These are phyloP conservation scores for Moesziomyces sp. DNA, from an alignment of 1,284 basidiomycete species.

Conservation along the genomic window DNA sequence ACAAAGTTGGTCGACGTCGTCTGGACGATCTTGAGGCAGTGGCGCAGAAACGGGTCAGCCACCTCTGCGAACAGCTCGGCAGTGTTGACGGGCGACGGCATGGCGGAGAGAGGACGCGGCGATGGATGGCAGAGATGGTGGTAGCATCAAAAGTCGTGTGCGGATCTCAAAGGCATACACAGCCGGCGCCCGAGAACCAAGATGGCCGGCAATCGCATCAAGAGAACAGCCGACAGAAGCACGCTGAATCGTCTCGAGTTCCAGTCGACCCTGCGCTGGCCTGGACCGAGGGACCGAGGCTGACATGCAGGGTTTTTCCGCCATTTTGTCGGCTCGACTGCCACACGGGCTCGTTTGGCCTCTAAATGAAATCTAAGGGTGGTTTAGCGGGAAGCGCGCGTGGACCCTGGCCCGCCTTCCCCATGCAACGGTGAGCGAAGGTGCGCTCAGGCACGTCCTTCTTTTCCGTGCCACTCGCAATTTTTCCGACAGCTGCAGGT, in stretches of 20 bases:
- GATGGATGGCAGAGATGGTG: neutral
- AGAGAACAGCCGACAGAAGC: too few relatives aligned
- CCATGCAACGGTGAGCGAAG: too few relatives aligned
- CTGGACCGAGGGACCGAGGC: neutral
- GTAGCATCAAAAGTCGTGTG: neutral
- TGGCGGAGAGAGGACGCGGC: neutral
- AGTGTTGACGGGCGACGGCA: neutral
- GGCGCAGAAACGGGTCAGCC: constrained; percentile 33
- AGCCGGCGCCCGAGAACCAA: too few relatives aligned
- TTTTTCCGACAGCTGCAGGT: constrained; percentile 20
- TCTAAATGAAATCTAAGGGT: too few relatives aligned
- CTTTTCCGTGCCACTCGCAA: neutral
- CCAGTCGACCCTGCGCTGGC: neutral
- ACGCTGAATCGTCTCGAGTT: too few relatives aligned
- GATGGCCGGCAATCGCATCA: too few relatives aligned
- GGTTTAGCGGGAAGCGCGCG: too few relatives aligned
- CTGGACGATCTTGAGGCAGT: constrained; percentile 36
- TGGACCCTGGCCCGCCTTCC: too few relatives aligned
- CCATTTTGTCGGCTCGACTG: too few relatives aligned
- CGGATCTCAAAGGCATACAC: too few relatives aligned
- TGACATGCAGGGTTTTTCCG: neutral
- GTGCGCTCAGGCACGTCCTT: too few relatives aligned
- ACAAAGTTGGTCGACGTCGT: constrained; percentile 35
- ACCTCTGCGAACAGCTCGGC: constrained; percentile 27
- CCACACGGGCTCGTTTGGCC: neutral